Percentiles rank a stretch among this genome's conserved stretches.
phyloP scores from a whole-genome alignment of 345 rosid genomes.

The Eutrema heterophyllum region DNA sequence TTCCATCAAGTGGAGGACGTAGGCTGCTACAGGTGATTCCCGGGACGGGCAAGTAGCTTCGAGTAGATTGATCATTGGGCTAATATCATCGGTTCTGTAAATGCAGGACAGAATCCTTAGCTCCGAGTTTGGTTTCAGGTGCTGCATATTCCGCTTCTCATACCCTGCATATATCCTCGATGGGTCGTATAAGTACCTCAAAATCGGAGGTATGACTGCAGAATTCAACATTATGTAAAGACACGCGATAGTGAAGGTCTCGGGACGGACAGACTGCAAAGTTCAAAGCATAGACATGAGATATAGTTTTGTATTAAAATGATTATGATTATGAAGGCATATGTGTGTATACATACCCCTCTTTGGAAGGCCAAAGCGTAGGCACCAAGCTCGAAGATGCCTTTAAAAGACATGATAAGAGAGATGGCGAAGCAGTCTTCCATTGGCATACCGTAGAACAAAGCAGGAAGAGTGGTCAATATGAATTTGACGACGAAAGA shows the following conservation, averaged over 20 bases:
- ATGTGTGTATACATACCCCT: slow-evolving; percentile 26
- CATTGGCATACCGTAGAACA: slow-evolving; percentile 38
- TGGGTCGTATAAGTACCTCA: slow-evolving; percentile 44
- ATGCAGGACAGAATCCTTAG: slow-evolving; percentile 45
- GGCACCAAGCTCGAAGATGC: slow-evolving; percentile 39
- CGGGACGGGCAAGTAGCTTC: slow-evolving; percentile 27
- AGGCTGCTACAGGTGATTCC: slow-evolving; percentile 37
- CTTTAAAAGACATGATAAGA: slow-evolving; percentile 47
- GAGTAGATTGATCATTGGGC: slow-evolving; percentile 31
- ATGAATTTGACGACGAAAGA: slow-evolving; percentile 32
- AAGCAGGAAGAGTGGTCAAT: slow-evolving; percentile 34
- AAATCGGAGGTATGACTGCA: slow-evolving; percentile 35
- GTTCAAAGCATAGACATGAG: slow-evolving; percentile 10
- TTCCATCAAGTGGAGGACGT: slow-evolving; percentile 51
- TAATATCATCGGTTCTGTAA: slow-evolving; percentile 41
- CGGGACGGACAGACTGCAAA: slow-evolving; percentile 28
- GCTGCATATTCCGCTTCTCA: slow-evolving; percentile 39
- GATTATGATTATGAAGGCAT: background rate
- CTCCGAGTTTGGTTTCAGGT: slow-evolving; percentile 28
- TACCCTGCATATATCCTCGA: slow-evolving; percentile 47
- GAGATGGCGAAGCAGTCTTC: slow-evolving; percentile 43
- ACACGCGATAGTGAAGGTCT: slow-evolving; percentile 25
- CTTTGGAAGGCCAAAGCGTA: slow-evolving; percentile 14
- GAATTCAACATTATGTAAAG: slow-evolving; percentile 20
- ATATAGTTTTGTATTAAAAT: background rate